Evolutionary conservation across 768 basidiomycete genomes (phyloP), one percentile per base, ranked within the genome.

Genomic region (Clitopilus hobsonii): DNA sequence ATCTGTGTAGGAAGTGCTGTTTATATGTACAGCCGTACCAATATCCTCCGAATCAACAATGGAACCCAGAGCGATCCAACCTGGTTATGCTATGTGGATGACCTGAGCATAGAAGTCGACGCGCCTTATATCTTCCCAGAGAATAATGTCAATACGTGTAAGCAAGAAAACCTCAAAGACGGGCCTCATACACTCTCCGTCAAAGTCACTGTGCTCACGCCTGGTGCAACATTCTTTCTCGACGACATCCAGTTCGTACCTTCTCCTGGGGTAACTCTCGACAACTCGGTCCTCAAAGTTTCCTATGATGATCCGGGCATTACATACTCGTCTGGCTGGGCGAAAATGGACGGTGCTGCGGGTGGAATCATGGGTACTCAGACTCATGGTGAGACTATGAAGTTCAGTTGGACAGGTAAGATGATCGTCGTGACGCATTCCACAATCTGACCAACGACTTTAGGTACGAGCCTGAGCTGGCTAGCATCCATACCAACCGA

Each of bases 311-410:
- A 69, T 54, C 60, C 65, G 2, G 54, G 45, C 5, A 45, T 45
- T 20, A 23, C 18, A 20, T 64, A 56, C 50, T 58, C 63, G 14
- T 14, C 38, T 20, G 61, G 63, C 18, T 71, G 69, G 69, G 25
- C 24, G 16, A n/a, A 49, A 1, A 30, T 63, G 29, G 64, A 58
- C 2, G 54, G 49, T 14, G 55, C 48, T 2, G 63, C 63, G 1
- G 54, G 45, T 13, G 54, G 49, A 3, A 62, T 62, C 1, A 66
- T 65, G 38, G 41, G 56, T 52, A 67, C 67, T 16, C 6, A 23
- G 22, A 5, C 18, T 10, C 10, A 23, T n/a, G 48, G 48, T 16
- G 48, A 23, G 23, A 27, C 22, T 23, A 24, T 49, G 23, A 23
- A 27, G 27, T 23, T 49, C 48, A 49, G 27, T 22, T 49, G 22